Conservation (phyloP, 139 green algal species). For the Pycnococcus provasolii region DNA sequence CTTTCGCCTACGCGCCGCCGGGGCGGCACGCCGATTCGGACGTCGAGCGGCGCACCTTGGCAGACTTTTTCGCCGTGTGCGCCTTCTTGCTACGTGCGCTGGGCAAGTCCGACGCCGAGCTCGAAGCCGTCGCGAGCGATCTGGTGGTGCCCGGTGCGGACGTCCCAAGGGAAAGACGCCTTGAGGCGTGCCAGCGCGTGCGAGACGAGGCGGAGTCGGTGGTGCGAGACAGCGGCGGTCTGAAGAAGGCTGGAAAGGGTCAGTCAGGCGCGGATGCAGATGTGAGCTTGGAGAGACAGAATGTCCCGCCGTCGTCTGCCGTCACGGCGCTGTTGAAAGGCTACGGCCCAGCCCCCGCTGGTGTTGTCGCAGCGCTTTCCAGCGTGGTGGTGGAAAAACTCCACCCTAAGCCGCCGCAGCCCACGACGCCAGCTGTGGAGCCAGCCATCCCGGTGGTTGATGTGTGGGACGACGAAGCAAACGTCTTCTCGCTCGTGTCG, state of each 20-base stretch:
- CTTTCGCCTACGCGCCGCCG: too few relatives aligned
- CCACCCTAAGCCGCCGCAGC: not conserved
- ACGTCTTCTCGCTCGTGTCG: too few relatives aligned
- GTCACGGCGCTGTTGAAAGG: too few relatives aligned
- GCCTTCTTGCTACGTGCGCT: too few relatives aligned
- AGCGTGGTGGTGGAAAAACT: not conserved
- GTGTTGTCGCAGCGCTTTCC: not conserved
- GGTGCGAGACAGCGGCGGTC: not conserved
- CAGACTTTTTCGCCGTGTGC: too few relatives aligned
- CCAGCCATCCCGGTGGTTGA: not conserved
- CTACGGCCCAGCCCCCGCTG: not conserved
- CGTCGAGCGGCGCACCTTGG: too few relatives aligned
- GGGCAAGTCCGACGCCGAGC: constrained; percentile 1
- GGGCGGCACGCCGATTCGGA: too few relatives aligned
- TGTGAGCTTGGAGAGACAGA: not conserved
- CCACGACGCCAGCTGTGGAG: not conserved
- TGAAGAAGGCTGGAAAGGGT: not conserved
- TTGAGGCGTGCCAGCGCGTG: not conserved
- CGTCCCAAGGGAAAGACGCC: too few relatives aligned
- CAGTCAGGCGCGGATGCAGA: not conserved
- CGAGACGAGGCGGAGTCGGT: not conserved
- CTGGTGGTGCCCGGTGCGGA: too few relatives aligned
- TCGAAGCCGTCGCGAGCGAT: not conserved
- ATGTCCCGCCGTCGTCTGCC: not conserved
- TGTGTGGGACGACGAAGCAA: not conserved